Base-by-base conservation (phyloP, 306 rosid species). In the Crataegus laevigata region DNA sequence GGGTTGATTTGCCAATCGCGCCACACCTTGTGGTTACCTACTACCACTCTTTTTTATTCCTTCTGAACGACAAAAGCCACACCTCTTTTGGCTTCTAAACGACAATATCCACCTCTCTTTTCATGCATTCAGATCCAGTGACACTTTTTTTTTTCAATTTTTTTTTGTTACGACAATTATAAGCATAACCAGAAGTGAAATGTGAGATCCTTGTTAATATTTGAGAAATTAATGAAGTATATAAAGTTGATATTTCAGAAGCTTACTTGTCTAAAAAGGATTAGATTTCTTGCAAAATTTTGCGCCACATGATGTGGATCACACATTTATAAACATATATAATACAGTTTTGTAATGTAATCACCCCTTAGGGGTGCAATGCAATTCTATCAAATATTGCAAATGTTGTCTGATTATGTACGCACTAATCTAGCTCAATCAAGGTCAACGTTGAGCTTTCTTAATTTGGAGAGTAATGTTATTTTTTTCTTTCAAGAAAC, bases 381-480 rank as follows among this genome's bases (percentile, higher is more conserved):
- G 17, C 57, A 74, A 68, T 58, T 13, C 42, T 32, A 50, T 24
- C 26, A 69, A 47, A 14, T 15, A 18, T 5, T 50, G 11, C 79
- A 34, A 72, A 29, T 80, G 58, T 34, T 8, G 30, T 36, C 14
- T 50, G 71, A 9, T 74, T 60, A 54, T 36, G 71, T 50, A 21
- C 13, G 66, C 66, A 68, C 38, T 5, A 80, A 68, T 58, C 15
- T 59, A 43, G 17, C 29, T 4, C 57, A 30, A 14, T 32, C 3
- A 25, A 74, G 66, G 71, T 68, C 66, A 74, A 68, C 45, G n/a
- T 50, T 30, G 13, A 61, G 66, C 74, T 38, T 70, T 28, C 21
- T 60, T 60, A 12, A 60, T 60, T 13, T 26, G 11, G 17, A 47
- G 19, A 47, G 18, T 15, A 17, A 2, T 47, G 54, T 15, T 47